phyloP scores from a whole-genome alignment of 1,284 basidiomycete species.

The Clitocybe nebularis region DNA sequence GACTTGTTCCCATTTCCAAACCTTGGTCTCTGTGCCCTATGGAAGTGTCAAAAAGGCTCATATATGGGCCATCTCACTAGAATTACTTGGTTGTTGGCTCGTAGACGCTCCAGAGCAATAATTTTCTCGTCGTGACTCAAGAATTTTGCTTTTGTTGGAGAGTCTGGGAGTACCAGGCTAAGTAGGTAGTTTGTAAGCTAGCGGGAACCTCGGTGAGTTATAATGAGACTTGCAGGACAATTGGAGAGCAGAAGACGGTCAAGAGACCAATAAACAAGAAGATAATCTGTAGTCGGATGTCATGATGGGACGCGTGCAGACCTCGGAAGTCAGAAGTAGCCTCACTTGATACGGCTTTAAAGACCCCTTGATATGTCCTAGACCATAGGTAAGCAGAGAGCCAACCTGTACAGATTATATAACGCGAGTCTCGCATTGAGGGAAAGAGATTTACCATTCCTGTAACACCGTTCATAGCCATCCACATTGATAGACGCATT shows the following conservation, averaged over 20 bases:
- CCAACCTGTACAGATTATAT: slow-evolving; percentile 25
- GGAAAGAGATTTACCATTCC: slow-evolving; percentile 22
- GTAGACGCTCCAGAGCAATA: slow-evolving; percentile 38
- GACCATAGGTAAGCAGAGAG: slow-evolving; percentile 36
- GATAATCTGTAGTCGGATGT: slow-evolving; percentile 30
- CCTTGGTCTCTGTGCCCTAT: slow-evolving; percentile 38
- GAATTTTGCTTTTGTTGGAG: slow-evolving; percentile 36
- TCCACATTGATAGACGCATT: slow-evolving; percentile 38
- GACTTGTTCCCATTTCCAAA: slow-evolving; percentile 44
- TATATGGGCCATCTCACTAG: not conserved
- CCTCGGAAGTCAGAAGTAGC: not conserved
- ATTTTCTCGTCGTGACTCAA: slow-evolving; percentile 37
- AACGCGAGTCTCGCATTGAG: not conserved
- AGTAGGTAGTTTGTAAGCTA: no score
- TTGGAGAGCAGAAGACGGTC: slow-evolving; percentile 38
- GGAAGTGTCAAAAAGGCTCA: not conserved
- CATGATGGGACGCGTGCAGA: not conserved
- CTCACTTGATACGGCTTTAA: slow-evolving; percentile 34
- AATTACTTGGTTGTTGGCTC: slow-evolving; percentile 36
- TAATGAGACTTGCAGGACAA: slow-evolving; percentile 35
- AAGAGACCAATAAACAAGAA: slow-evolving; percentile 48
- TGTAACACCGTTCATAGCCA: slow-evolving; percentile 36
- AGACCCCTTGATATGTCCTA: slow-evolving; percentile 37
- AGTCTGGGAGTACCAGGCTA: slow-evolving; percentile 37
- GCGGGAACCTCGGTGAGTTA: no score